phyloP scores from a whole-genome alignment of 2,329 filamentous ascomycete species.

The Berkeleyomyces basicola region DNA sequence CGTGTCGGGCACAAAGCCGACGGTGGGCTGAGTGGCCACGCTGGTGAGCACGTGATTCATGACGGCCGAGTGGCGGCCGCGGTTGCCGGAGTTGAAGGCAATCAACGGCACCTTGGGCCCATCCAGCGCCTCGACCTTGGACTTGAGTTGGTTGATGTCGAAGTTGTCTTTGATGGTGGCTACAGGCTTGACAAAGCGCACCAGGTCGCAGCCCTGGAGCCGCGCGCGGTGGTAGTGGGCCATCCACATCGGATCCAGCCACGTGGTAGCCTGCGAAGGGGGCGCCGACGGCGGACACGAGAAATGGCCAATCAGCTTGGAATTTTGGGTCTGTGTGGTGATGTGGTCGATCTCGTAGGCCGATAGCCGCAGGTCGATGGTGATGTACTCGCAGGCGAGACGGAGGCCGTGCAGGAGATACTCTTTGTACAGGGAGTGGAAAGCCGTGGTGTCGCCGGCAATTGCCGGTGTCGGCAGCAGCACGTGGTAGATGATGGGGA shows the following conservation, averaged over 20 bases:
- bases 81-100: slow-evolving; percentile 45
- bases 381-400: slow-evolving; percentile 45
- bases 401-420: slow-evolving; percentile 43
- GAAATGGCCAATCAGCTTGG: slow-evolving; percentile 45
- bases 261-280: slow-evolving; percentile 22
- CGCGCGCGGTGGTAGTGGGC: slow-evolving; percentile 41
- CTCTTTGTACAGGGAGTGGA: slow-evolving; percentile 31
- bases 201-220: slow-evolving; percentile 41
- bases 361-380: slow-evolving; percentile 42
- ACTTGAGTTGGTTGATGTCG: slow-evolving; percentile 38
- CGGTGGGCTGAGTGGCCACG: slow-evolving; percentile 13
- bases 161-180: slow-evolving; percentile 44
- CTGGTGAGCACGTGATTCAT: slow-evolving; percentile 42
- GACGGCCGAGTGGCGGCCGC: slow-evolving; percentile 47
- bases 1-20: slow-evolving; percentile 19
- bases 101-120: slow-evolving; percentile 36
- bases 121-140: slow-evolving; percentile 28
- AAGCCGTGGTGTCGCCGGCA: slow-evolving; percentile 14
- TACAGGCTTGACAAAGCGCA: slow-evolving; percentile 43
- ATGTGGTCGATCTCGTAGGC: slow-evolving; percentile 34
- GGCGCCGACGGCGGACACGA: slow-evolving; percentile 17
- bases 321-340: slow-evolving; percentile 33
- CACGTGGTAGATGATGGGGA: slow-evolving; percentile 40
- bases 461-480: slow-evolving; percentile 19
- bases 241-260: slow-evolving; percentile 39